Evolutionary conservation across 345 rosid genomes (phyloP).

Genomic region (Conringia planisiliqua): DNA sequence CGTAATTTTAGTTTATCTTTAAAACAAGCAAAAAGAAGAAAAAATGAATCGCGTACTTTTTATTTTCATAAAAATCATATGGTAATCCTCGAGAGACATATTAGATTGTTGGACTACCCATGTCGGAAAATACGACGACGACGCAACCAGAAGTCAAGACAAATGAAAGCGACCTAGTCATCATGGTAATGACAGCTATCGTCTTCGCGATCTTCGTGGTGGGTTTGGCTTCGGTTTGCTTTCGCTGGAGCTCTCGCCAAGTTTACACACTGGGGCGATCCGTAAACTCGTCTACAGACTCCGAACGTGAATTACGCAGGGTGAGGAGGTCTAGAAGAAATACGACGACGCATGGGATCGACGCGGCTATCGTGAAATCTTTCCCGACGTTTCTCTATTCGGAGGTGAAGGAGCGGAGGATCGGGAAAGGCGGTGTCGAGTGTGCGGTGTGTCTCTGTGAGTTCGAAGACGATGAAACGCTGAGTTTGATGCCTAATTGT

Average conservation of each 20-base stretch:
- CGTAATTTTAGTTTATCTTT: neutral
- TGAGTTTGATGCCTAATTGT: slow-evolving; percentile 74
- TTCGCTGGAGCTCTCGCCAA: slow-evolving; percentile 41
- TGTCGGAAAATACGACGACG: slow-evolving; percentile 17
- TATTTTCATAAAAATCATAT: neutral
- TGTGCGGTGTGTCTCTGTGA: slow-evolving; percentile 84
- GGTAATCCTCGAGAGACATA: neutral
- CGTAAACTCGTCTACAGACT: neutral
- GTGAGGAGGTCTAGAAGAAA: slow-evolving; percentile 18
- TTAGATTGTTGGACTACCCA: slow-evolving; percentile 1
- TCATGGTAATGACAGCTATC: slow-evolving; percentile 42
- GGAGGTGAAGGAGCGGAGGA: slow-evolving; percentile 55
- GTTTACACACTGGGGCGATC: neutral
- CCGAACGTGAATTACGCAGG: slow-evolving; percentile 8
- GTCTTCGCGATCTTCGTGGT: slow-evolving; percentile 47
- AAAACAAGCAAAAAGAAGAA: neutral
- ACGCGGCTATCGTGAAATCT: slow-evolving; percentile 40
- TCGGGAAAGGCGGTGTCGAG: slow-evolving; percentile 53
- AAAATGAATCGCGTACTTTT: neutral
- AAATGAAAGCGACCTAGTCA: slow-evolving; percentile 42
- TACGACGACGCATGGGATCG: slow-evolving; percentile 44
- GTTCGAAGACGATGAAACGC: slow-evolving; percentile 63
- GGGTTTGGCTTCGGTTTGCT: slow-evolving; percentile 60
- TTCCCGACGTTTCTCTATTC: slow-evolving; percentile 72
- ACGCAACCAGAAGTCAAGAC: neutral